Base-by-base conservation (phyloP, 108 stramenopile genomes). In the Cyclotella baltica region DNA sequence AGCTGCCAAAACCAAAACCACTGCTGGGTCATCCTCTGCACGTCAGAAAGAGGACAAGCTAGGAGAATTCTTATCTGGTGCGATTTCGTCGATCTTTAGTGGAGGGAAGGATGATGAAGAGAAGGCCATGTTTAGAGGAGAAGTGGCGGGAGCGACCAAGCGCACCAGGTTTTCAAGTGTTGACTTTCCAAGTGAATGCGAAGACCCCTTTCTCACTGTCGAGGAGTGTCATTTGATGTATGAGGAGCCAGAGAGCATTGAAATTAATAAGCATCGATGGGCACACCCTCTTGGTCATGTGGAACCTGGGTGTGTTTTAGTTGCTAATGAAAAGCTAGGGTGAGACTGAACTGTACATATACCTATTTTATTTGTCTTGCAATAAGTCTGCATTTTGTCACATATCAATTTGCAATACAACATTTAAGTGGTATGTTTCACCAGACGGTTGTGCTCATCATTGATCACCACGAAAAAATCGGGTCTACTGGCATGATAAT, bases 361-460 rank as follows among this genome's bases (percentile, higher is more conserved):
- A n/a, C n/a, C n/a, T n/a, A n/a, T n/a, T n/a, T n/a, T n/a, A n/a
- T n/a, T n/a, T n/a, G n/a, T n/a, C n/a, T n/a, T n/a, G n/a, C n/a
- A n/a, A n/a, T n/a, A n/a, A n/a, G n/a, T n/a, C n/a, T n/a, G n/a
- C n/a, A n/a, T n/a, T n/a, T n/a, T n/a, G n/a, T n/a, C n/a, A n/a
- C n/a, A n/a, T n/a, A n/a, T n/a, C n/a, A n/a, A n/a, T n/a, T n/a
- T n/a, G n/a, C n/a, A n/a, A n/a, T n/a, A n/a, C n/a, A n/a, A n/a
- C n/a, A n/a, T n/a, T n/a, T n/a, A n/a, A n/a, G 93, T 40, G 95
- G 95, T 22, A 92, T 93, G 28, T 96, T 96, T 75, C 90, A 89
- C 78, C 95, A 93, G 76, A 93, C 95, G 8, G 89, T 96, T 40
- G 93, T 96, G 37, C 73, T 96, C 52, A 88, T 96, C 51, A 90